phyloP scores from a whole-genome alignment of 805 yeast species.

The Phaffomyces opuntiae region DNA sequence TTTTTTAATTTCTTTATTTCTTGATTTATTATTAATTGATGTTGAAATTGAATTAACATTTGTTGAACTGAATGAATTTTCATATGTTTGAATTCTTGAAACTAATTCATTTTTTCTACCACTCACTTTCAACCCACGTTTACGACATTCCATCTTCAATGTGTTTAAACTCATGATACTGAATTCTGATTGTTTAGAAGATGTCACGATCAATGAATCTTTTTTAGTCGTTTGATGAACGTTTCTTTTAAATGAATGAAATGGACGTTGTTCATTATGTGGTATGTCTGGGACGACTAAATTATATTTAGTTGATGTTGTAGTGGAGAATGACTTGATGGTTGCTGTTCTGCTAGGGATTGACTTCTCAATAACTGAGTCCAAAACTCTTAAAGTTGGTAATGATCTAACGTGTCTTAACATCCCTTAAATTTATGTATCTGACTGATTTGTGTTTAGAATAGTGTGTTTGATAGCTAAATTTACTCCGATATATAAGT shows the following conservation, averaged over 20 bases:
- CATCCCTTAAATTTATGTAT: conserved; percentile 8
- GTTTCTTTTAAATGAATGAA: conserved; percentile 13
- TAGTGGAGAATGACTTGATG: conserved; percentile 3
- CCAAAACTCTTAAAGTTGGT: conserved; percentile 18
- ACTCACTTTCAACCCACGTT: conserved; percentile 51
- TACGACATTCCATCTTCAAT: conserved; percentile 51
- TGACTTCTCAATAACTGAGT: conserved; percentile 7
- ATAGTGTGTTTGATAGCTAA: no score
- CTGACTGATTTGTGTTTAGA: neutral
- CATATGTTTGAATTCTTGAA: conserved; percentile 24
- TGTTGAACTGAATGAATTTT: conserved; percentile 11
- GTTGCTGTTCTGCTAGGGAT: conserved; percentile 8
- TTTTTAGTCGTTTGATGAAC: conserved; percentile 26
- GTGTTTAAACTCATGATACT: conserved; percentile 43
- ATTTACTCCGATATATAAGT: no score
- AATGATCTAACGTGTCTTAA: conserved; percentile 25
- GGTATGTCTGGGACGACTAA: conserved; percentile 19
- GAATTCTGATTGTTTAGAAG: conserved; percentile 21
- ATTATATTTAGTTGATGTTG: conserved; percentile 14
- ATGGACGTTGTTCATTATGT: conserved; percentile 10
- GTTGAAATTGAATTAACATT: conserved; percentile 12
- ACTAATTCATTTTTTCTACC: conserved; percentile 57
- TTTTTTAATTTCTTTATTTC: neutral
- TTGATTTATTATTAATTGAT: conserved; percentile 3
- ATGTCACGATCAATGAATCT: conserved; percentile 18